Percentiles rank a stretch among this genome's conserved stretches.
Conservation (phyloP, 306 rosid genomes). For the Prunus padus region DNA sequence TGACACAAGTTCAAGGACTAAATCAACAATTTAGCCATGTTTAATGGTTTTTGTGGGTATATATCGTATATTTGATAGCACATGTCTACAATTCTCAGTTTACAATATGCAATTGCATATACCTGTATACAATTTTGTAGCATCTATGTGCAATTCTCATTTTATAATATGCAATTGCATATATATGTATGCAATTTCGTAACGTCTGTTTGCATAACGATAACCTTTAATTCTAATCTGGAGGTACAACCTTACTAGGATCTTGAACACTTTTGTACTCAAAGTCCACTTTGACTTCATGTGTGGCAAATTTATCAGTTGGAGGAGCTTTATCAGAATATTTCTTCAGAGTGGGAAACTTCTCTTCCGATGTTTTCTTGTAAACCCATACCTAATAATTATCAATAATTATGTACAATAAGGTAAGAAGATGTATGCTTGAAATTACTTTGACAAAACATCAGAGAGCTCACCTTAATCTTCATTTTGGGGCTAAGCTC, state of each 20-base stretch:
- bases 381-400: constrained; percentile 81
- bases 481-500: constrained; percentile 64
- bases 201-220: too few relatives aligned
- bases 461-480: constrained; percentile 65
- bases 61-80: too few relatives aligned
- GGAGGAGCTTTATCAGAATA: constrained; percentile 87
- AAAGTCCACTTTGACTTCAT: constrained; percentile 76
- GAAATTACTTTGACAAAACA: constrained; percentile 17
- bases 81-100: too few relatives aligned
- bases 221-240: constrained; percentile 88
- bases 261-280: constrained; percentile 69
- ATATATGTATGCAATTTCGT: too few relatives aligned
- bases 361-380: constrained; percentile 94
- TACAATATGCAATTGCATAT: too few relatives aligned
- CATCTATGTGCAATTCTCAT: too few relatives aligned
- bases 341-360: constrained; percentile 80
- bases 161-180: too few relatives aligned
- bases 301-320: constrained; percentile 73
- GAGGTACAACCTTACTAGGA: constrained; percentile 60
- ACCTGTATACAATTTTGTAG: too few relatives aligned
- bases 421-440: constrained; percentile 13
- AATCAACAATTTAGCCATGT: too few relatives aligned
- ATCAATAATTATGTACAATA: constrained; percentile 15
- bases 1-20: too few relatives aligned
- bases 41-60: too few relatives aligned